These are phyloP conservation scores for Microstroma glucosiphilum DNA, from an alignment of 1,284 basidiomycete species.

Conservation along the genomic window DNA sequence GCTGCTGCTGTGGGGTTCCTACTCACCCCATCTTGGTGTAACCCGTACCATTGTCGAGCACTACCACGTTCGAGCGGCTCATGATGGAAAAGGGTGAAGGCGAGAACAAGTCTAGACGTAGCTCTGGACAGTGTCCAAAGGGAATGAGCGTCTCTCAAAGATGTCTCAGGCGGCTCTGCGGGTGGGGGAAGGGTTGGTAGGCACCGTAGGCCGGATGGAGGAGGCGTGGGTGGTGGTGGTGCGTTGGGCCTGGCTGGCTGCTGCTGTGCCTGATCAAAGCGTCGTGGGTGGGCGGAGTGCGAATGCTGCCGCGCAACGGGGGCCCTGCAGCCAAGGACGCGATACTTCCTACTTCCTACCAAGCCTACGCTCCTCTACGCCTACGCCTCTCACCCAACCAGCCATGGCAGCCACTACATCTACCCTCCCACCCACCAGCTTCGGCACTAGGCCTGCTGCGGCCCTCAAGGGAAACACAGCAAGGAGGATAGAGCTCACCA, in stretches of 20 bases:
- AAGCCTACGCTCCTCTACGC: background rate
- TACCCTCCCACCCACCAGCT: background rate
- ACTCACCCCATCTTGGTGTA: constrained; percentile 92
- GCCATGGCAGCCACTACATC: constrained; percentile 2
- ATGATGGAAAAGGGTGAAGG: constrained; percentile 20
- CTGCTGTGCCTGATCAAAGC: background rate
- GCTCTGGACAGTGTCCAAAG: too few species aligned
- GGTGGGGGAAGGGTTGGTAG: too few species aligned
- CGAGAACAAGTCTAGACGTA: background rate
- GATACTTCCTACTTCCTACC: background rate
- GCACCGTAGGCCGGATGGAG: too few species aligned
- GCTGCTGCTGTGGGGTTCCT: background rate
- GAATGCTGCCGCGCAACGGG: too few species aligned
- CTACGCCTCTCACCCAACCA: background rate
- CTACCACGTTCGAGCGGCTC: constrained; percentile 49
- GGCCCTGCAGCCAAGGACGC: too few species aligned
- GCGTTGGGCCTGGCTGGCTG: too few species aligned
- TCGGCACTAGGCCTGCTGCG: background rate
- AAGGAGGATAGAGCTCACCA: constrained; percentile 24
- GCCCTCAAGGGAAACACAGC: constrained; percentile 12
- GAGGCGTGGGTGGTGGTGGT: too few species aligned
- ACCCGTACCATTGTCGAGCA: constrained; percentile 85
- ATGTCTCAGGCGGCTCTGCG: too few species aligned
- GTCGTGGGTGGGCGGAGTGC: background rate
- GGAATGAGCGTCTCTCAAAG: too few species aligned